Conservation (phyloP, 352 stramenopile genomes). For the Phytophthora citrophthora region DNA sequence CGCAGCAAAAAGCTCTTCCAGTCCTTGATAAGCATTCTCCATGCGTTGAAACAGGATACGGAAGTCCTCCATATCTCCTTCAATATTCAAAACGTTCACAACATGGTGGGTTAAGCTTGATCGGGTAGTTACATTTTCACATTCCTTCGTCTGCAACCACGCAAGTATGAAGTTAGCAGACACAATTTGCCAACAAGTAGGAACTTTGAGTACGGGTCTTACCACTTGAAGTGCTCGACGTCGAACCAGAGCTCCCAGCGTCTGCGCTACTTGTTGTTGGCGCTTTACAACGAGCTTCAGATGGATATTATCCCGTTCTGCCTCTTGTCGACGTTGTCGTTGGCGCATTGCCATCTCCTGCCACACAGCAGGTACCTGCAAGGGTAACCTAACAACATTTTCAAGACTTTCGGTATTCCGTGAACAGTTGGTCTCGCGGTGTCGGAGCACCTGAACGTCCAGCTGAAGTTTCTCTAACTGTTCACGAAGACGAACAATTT, state of each 20-base stretch:
- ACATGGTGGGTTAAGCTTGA: slow-evolving; percentile 6
- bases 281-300: slow-evolving; percentile 47
- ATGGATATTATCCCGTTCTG: slow-evolving; percentile 46
- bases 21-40: slow-evolving; percentile 30
- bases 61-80: slow-evolving; percentile 30
- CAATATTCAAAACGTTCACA: slow-evolving; percentile 10
- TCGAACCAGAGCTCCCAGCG: slow-evolving; percentile 14
- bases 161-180: too few species aligned
- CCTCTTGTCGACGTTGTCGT: slow-evolving; percentile 29
- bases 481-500: slow-evolving; percentile 43
- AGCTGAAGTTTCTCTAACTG: slow-evolving; percentile 43
- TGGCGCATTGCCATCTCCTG: slow-evolving; percentile 39
- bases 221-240: slow-evolving; percentile 23
- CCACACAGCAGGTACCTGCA: slow-evolving; percentile 7
- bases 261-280: slow-evolving; percentile 27
- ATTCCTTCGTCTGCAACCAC: too few species aligned
- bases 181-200: too few species aligned
- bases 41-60: slow-evolving; percentile 27
- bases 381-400: too few species aligned
- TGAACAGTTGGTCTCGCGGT: neutral
- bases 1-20: slow-evolving; percentile 27
- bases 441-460: slow-evolving; percentile 24
- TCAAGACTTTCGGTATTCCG: too few species aligned
- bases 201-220: too few species aligned
- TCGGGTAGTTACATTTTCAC: too few species aligned